phyloP scores from a whole-genome alignment of 495 filamentous ascomycete species.

The Hypomontagnella submonticulosa region DNA sequence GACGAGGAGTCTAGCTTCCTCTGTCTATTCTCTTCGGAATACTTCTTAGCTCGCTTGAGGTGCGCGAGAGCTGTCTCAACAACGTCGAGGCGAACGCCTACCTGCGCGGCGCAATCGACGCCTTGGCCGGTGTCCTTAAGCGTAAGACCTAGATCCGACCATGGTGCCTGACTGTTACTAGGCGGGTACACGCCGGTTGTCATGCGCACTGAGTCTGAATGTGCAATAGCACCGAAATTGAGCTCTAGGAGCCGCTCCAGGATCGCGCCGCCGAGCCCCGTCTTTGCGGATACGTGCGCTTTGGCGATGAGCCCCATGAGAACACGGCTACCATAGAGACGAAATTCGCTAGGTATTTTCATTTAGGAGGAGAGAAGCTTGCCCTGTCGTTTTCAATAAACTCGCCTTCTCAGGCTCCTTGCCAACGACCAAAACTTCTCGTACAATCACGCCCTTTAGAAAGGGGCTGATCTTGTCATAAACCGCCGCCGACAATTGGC shows the following conservation, averaged over 20 bases:
- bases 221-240: constrained; percentile 62
- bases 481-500: constrained; percentile 37
- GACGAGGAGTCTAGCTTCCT: constrained; percentile 32
- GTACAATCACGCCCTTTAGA: constrained; percentile 50
- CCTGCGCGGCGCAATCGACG: constrained; percentile 21
- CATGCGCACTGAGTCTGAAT: constrained; percentile 57
- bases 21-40: constrained; percentile 5
- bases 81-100: constrained; percentile 18
- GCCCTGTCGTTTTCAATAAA: constrained; percentile 11
- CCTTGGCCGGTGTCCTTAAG: constrained; percentile 25
- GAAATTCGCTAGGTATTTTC: too few species aligned
- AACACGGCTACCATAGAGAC: too few species aligned
- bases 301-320: constrained; percentile 61
- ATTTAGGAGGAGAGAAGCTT: neutral
- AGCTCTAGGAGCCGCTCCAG: constrained; percentile 64
- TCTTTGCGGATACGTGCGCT: constrained; percentile 66
- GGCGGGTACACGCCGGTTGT: constrained; percentile 36
- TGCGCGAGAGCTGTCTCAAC: constrained; percentile 24
- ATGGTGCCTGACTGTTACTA: neutral
- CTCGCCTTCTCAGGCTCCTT: constrained; percentile 40
- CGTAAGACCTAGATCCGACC: constrained; percentile 25
- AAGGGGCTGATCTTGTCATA: constrained; percentile 48
- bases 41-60: constrained; percentile 18
- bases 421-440: constrained; percentile 49
- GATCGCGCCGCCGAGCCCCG: constrained; percentile 60